Evolutionary conservation across 257 asterid species (phyloP).

Genomic region (Leptodermis oblonga): DNA sequence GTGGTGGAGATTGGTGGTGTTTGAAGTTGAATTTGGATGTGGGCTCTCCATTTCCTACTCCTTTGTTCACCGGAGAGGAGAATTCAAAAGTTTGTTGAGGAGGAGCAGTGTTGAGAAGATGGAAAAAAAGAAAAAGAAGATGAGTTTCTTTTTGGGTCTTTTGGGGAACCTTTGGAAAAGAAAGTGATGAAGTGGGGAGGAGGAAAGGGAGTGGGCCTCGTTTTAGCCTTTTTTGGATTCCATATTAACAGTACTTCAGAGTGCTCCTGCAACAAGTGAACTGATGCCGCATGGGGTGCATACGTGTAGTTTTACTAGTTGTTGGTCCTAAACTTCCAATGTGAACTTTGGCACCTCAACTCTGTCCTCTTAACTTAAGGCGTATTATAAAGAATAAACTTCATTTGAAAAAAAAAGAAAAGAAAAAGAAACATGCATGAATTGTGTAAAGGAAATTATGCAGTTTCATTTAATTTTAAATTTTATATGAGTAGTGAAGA

Average conservation of each 20-base stretch:
- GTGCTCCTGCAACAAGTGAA: too few species aligned
- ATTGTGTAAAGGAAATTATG: too few species aligned
- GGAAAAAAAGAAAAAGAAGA: not conserved
- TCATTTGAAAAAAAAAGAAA: too few species aligned
- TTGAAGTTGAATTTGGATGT: constrained; percentile 9
- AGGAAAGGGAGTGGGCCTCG: constrained; percentile 4
- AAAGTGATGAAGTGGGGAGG: not conserved
- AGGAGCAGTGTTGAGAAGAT: not conserved
- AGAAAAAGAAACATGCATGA: too few species aligned
- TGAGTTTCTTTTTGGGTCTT: not conserved
- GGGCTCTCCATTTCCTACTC: constrained; percentile 17
- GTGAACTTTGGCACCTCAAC: too few species aligned
- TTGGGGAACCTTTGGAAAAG: constrained; percentile 21
- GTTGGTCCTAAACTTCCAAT: too few species aligned
- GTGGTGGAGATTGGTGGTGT: constrained; percentile 2
- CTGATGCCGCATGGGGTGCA: not conserved
- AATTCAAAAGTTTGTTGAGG: constrained; percentile 9
- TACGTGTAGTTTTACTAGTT: not conserved
- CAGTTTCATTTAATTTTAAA: too few species aligned
- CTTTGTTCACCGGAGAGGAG: not conserved
- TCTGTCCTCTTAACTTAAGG: too few species aligned
- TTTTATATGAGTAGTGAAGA: too few species aligned
- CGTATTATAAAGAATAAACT: too few species aligned
- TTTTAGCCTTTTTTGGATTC: not conserved
- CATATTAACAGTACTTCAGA: not conserved